These are phyloP conservation scores for Plectosphaerella plurivora DNA, from an alignment of 2,329 filamentous ascomycete genomes.

Conservation along the genomic window DNA sequence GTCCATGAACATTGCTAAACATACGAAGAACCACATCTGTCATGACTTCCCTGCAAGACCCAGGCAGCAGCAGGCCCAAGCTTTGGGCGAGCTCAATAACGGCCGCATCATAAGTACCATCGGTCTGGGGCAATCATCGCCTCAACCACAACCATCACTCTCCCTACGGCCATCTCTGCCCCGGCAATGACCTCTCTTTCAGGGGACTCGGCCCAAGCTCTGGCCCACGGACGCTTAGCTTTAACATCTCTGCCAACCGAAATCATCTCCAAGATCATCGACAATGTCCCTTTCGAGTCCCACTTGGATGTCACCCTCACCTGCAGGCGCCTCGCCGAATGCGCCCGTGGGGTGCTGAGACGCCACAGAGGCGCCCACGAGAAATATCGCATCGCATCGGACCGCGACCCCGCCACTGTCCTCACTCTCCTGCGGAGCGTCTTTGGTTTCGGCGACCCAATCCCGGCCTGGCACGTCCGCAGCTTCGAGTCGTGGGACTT, in stretches of 20 bases:
- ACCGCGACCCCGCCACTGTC: conserved; percentile 1
- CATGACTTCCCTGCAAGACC: too few relatives aligned
- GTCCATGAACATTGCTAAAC: too few relatives aligned
- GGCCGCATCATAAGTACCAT: too few relatives aligned
- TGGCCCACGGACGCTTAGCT: too few relatives aligned
- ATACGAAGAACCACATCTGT: too few relatives aligned
- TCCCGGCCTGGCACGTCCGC: conserved; percentile 3
- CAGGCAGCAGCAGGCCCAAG: too few relatives aligned
- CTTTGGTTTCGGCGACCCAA: neutral
- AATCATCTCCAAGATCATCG: conserved; percentile 5
- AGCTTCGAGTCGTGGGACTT: conserved; percentile 3
- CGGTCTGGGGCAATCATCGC: too few relatives aligned
- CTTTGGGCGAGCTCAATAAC: too few relatives aligned
- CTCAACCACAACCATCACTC: too few relatives aligned
- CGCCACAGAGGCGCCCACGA: conserved; percentile 2
- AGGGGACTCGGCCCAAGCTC: too few relatives aligned
- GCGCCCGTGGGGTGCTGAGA: neutral
- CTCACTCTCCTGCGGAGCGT: conserved; percentile 1
- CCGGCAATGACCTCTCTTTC: too few relatives aligned
- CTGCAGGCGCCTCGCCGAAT: neutral
- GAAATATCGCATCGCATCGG: neutral
- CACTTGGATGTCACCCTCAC: conserved; percentile 1
- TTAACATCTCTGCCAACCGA: neutral
- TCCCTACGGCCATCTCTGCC: too few relatives aligned
- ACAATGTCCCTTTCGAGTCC: neutral